These are phyloP conservation scores for Verticillium nonalfalfae DNA, from an alignment of 2,329 filamentous ascomycete species.

Conservation along the genomic window DNA sequence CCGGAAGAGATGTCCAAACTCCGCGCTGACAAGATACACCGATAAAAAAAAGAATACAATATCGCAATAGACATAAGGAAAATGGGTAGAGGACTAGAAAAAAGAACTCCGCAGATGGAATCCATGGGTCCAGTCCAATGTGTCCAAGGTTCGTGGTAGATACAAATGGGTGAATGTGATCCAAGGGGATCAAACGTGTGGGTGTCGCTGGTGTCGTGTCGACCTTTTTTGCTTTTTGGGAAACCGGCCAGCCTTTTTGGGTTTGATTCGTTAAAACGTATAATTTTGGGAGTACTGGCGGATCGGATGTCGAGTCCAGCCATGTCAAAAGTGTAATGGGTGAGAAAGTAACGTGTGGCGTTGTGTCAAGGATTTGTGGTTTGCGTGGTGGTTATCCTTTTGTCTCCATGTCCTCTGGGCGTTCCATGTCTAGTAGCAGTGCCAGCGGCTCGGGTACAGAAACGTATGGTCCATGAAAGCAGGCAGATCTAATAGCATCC, in stretches of 20 bases:
- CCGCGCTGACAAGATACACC: constrained; percentile 9
- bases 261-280: neutral
- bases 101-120: neutral
- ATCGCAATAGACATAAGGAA: neutral
- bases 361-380: neutral
- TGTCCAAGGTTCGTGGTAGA: neutral
- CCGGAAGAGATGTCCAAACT: constrained; percentile 7
- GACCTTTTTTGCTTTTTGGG: neutral
- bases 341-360: neutral
- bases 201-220: neutral
- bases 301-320: neutral
- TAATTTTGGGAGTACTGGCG: neutral
- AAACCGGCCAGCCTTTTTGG: neutral
- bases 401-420: neutral
- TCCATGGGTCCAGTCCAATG: neutral
- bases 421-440: neutral
- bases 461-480: neutral
- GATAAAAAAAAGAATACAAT: constrained; percentile 2
- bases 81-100: constrained; percentile 1
- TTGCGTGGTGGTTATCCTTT: neutral
- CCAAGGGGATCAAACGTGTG: neutral
- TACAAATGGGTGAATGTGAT: neutral
- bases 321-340: neutral
- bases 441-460: neutral
- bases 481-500: constrained; percentile 36